Base-by-base conservation (phyloP, 768 basidiomycete species). In the Boletellus ananiceps region DNA sequence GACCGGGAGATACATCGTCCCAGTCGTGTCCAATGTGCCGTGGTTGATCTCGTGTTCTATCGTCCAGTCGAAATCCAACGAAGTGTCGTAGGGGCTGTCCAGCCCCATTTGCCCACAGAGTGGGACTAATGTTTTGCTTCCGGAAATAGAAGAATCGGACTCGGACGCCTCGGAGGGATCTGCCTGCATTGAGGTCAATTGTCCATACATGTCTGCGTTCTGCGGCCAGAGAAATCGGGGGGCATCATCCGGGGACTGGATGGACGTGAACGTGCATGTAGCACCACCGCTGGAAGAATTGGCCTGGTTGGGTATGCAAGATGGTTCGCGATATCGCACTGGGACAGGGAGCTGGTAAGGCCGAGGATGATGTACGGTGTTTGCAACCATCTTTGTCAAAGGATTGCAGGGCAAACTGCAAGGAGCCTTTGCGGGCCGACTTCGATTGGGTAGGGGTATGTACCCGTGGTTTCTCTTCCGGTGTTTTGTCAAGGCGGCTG, bases 401-500 rank as follows among this genome's bases (percentile, higher is more conserved):
- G 19, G 31, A 6, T 31, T 35, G 27, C 8, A 18, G 8, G 32
- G 5, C 12, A 37, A 15, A 2, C 31, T 2, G 32, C 8, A 19
- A 13, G 32, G 2, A 19, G 5, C 15, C 37, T 35, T 44, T 21
- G 39, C 2, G 16, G 18, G 8, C 2, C 45, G 31, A 44, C 18
- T 5, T 8, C 58, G 54, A 15, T 11, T 44, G 5, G 38, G 21
- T 46, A 18, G 52, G 14, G 56, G 64, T 12, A 57, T 31, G 35
- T 66, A 56, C 2, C 50, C 54, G 14, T 64, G 63, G 19, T 27
- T 14, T 14, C 29, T 46, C 40, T 61, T 66, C 2, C 64, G 62
- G 33, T 64, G 63, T 29, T 58, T 63, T 7, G 59, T 57, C 37
- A 64, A 38, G 12, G 57, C 52, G 0, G 62, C 59, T 1, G 64